Evolutionary conservation across 192 early-diverging fungal species (phyloP).

Genomic region (Dispira parvispora): DNA sequence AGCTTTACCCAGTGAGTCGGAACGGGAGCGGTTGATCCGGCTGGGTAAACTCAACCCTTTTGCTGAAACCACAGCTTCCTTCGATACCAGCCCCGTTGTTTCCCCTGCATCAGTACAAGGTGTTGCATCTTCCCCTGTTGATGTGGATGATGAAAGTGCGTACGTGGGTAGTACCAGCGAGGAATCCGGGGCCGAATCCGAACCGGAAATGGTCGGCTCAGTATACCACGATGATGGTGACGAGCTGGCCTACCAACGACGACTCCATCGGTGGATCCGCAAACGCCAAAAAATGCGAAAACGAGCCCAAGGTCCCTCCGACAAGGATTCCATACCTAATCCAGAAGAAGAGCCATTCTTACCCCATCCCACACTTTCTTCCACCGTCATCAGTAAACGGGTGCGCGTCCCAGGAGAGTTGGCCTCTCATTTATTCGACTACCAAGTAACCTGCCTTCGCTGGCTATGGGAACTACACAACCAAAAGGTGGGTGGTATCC

Average conservation of each 20-base stretch:
- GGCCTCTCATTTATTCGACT: slow-evolving; percentile 63
- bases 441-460: slow-evolving; percentile 67
- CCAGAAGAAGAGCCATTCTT: slow-evolving; percentile 22
- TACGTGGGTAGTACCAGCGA: slow-evolving; percentile 14
- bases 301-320: slow-evolving; percentile 3
- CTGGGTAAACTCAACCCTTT: slow-evolving; percentile 53
- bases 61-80: slow-evolving; percentile 15
- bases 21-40: slow-evolving; percentile 45
- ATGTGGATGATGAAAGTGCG: slow-evolving; percentile 12
- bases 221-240: slow-evolving; percentile 49
- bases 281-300: background rate
- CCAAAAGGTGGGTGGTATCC: slow-evolving; percentile 70
- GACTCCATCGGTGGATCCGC: slow-evolving; percentile 9
- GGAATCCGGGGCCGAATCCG: background rate
- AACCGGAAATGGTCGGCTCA: slow-evolving; percentile 2
- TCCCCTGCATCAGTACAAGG: background rate
- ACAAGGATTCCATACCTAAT: slow-evolving; percentile 12
- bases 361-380: slow-evolving; percentile 17
- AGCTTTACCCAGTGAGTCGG: slow-evolving; percentile 22
- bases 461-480: slow-evolving; percentile 85
- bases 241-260: slow-evolving; percentile 25
- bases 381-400: slow-evolving; percentile 13
- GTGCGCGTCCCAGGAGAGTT: slow-evolving; percentile 67
- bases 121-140: slow-evolving; percentile 14
- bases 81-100: background rate